Conservation (phyloP, 768 basidiomycete species). For the Hysterangium stoloniferum region DNA sequence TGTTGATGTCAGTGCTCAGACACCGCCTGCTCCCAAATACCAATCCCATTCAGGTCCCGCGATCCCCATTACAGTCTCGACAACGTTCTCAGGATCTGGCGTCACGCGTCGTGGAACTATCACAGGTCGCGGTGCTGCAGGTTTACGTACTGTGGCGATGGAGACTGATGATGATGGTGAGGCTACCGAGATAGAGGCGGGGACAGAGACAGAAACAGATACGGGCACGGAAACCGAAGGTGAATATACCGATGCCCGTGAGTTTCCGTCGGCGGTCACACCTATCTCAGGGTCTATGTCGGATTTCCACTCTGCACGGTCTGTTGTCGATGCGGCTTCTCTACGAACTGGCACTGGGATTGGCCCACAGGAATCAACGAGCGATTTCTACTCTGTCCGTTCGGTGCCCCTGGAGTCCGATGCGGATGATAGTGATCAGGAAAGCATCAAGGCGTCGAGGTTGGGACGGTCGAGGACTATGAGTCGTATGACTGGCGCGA, state of each 20-base stretch:
- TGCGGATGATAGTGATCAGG: constrained; percentile 48
- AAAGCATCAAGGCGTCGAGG: constrained; percentile 67
- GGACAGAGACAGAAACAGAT: constrained; percentile 66
- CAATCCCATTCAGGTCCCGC: too few relatives aligned
- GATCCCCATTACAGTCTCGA: not conserved
- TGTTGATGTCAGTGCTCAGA: constrained; percentile 10
- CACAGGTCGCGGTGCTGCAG: constrained; percentile 12
- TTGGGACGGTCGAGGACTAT: constrained; percentile 26
- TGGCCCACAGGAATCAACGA: constrained; percentile 11
- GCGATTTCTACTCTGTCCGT: constrained; percentile 14
- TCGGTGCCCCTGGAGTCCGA: constrained; percentile 8
- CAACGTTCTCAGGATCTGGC: not conserved
- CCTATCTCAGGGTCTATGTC: constrained; percentile 56
- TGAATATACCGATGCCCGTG: constrained; percentile 71
- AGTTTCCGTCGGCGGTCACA: constrained; percentile 51
- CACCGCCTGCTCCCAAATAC: too few relatives aligned
- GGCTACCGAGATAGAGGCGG: constrained; percentile 53
- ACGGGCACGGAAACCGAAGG: constrained; percentile 66
- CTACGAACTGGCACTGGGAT: too few relatives aligned
- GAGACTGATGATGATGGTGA: constrained; percentile 4
- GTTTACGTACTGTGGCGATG: constrained; percentile 14
- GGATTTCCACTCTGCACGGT: constrained; percentile 57
- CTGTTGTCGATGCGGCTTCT: constrained; percentile 8
- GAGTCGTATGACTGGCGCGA: constrained; percentile 1
- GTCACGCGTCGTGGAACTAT: constrained; percentile 15